These are phyloP conservation scores for Macrophomina tecta DNA, from an alignment of 2,329 filamentous ascomycete species.

Conservation along the genomic window DNA sequence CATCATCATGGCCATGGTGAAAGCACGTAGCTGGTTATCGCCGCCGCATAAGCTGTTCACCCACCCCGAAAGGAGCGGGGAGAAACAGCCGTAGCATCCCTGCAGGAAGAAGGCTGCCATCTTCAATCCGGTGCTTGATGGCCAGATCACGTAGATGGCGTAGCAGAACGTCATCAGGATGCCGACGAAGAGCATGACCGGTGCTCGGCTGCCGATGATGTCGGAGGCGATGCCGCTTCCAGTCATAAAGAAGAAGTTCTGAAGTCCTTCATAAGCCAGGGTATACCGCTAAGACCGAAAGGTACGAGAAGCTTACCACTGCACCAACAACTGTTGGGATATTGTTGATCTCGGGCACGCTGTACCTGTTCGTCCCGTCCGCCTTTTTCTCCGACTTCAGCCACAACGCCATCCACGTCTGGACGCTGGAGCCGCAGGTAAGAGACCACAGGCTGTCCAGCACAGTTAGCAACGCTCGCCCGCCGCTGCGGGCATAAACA, in stretches of 20 bases:
- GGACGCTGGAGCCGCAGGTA: slow-evolving; percentile 49
- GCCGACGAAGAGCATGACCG: slow-evolving; percentile 47
- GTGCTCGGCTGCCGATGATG: slow-evolving; percentile 44
- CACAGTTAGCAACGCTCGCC: background rate
- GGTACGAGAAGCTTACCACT: background rate
- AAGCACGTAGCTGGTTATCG: slow-evolving; percentile 52
- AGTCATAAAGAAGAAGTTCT: slow-evolving; percentile 50
- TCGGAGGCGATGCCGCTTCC: slow-evolving; percentile 38
- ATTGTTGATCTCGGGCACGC: slow-evolving; percentile 52
- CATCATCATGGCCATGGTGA: slow-evolving; percentile 41
- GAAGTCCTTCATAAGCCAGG: background rate
- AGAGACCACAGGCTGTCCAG: slow-evolving; percentile 46
- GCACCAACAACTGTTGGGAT: slow-evolving; percentile 54
- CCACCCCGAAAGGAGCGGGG: slow-evolving; percentile 51
- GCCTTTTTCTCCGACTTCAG: slow-evolving; percentile 41
- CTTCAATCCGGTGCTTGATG: slow-evolving; percentile 44
- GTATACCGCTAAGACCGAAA: background rate
- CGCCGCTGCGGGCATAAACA: background rate
- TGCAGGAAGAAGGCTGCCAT: slow-evolving; percentile 50
- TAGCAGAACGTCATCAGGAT: slow-evolving; percentile 46
- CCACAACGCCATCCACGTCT: slow-evolving; percentile 49
- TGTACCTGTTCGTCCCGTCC: slow-evolving; percentile 34
- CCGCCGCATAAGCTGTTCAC: slow-evolving; percentile 50
- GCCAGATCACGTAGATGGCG: slow-evolving; percentile 47
- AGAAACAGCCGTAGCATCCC: slow-evolving; percentile 52